Evolutionary conservation across 2,329 filamentous ascomycete species (phyloP).

Genomic region (Apiospora sp.): DNA sequence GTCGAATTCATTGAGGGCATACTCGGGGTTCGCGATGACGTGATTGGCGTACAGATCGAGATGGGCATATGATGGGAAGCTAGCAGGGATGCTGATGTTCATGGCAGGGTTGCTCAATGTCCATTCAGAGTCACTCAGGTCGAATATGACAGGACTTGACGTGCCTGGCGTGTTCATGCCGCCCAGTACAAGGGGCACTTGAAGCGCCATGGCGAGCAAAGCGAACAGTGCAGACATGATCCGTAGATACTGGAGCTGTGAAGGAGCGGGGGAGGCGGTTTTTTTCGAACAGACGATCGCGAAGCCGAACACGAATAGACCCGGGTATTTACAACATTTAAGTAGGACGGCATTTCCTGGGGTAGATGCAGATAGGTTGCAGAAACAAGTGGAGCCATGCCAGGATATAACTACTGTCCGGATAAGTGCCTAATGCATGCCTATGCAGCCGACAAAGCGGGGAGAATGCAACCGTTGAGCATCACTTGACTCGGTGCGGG

Average conservation of each 20-base stretch:
- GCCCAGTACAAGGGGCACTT: not conserved
- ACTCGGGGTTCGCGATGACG: slow-evolving; percentile 61
- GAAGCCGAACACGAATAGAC: too few relatives aligned
- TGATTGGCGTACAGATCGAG: slow-evolving; percentile 62
- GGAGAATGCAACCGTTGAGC: not conserved
- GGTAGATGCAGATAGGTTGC: not conserved
- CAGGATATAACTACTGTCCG: not conserved
- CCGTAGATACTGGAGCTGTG: not conserved
- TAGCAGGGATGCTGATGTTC: slow-evolving; percentile 61
- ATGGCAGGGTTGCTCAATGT: slow-evolving; percentile 52
- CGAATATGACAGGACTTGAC: slow-evolving; percentile 33
- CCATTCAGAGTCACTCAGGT: slow-evolving; percentile 52
- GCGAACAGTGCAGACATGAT: not conserved
- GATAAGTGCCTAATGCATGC: not conserved
- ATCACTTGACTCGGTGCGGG: not conserved
- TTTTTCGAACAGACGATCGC: not conserved
- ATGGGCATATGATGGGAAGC: slow-evolving; percentile 65
- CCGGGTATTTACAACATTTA: not conserved
- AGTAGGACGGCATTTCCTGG: not conserved
- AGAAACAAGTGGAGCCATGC: not conserved
- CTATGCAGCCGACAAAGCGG: not conserved
- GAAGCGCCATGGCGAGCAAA: not conserved
- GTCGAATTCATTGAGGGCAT: slow-evolving; percentile 66
- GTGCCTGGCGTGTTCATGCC: too few relatives aligned
- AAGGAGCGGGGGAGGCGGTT: too few relatives aligned